Conservation (phyloP, 768 basidiomycete genomes). For the Sporobolomyces pararoseus region DNA sequence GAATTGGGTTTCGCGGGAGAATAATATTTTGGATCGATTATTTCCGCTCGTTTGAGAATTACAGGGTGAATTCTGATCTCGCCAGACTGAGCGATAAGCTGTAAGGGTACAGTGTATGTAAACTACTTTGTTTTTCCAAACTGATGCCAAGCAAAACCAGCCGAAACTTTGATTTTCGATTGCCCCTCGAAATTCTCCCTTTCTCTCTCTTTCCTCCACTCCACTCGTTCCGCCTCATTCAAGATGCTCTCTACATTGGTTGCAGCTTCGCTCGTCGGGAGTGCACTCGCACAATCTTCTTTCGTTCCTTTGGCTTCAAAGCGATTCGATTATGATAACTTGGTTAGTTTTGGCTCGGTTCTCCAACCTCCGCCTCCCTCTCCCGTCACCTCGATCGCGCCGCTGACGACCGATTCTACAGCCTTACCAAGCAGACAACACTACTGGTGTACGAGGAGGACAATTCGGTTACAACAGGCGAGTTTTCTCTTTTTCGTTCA, state of each 20-base stretch:
- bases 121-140: no score
- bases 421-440: constrained; percentile 58
- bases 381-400: background rate
- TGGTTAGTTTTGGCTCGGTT: constrained; percentile 7
- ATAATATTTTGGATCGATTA: no score
- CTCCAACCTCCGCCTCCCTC: background rate
- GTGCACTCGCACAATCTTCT: constrained; percentile 29
- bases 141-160: no score
- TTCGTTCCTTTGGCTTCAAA: constrained; percentile 37
- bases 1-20: no score
- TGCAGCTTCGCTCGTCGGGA: constrained; percentile 12
- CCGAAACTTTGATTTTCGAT: no score
- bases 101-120: no score
- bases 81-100: no score
- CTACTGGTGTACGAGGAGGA: constrained; percentile 55
- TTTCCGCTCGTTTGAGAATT: no score
- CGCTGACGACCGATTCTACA: constrained; percentile 37
- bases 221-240: background rate
- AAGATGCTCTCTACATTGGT: constrained; percentile 30
- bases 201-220: background rate
- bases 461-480: constrained; percentile 54
- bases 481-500: constrained; percentile 52
- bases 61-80: no score
- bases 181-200: background rate
- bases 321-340: constrained; percentile 31